Conservation (phyloP, 495 filamentous ascomycete genomes). For the Paragyromitra xinjiangensis region DNA sequence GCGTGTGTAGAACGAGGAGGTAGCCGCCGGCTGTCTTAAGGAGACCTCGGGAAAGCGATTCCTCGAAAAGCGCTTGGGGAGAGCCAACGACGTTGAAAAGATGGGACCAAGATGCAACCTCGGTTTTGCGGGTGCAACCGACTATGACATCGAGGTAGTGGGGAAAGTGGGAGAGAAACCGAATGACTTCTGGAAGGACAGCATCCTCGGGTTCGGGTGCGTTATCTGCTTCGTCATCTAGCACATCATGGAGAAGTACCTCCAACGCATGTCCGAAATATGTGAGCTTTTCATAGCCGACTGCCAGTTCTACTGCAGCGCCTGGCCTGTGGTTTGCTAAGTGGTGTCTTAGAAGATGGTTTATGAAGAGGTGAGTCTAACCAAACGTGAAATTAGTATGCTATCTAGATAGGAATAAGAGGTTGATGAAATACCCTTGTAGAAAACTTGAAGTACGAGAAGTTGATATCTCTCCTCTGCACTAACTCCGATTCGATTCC, state of each 20-base stretch:
- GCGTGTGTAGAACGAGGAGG: constrained; percentile 90
- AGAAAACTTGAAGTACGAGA: constrained; percentile 83
- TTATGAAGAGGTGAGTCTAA: constrained; percentile 88
- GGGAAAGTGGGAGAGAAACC: constrained; percentile 87
- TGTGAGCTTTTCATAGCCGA: constrained; percentile 71
- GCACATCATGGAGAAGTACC: constrained; percentile 87
- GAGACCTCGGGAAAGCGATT: constrained; percentile 80
- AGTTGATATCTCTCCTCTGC: constrained; percentile 86
- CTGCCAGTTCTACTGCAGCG: constrained; percentile 71
- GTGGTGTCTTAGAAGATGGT: constrained; percentile 80
- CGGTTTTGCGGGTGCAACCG: constrained; percentile 97
- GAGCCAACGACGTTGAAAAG: constrained; percentile 89
- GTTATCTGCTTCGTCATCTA: constrained; percentile 92
- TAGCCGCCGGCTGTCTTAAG: constrained; percentile 97
- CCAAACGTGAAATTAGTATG: constrained; percentile 50
- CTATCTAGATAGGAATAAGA: not conserved
- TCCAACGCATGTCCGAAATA: constrained; percentile 93
- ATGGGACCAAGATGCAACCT: constrained; percentile 92
- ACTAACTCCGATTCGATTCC: constrained; percentile 92
- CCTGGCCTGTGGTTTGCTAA: constrained; percentile 74
- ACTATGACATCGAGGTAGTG: constrained; percentile 94
- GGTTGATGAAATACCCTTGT: constrained; percentile 69
- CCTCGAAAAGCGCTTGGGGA: constrained; percentile 89
- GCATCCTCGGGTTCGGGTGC: constrained; percentile 71
- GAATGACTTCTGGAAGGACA: constrained; percentile 83